Evolutionary conservation across 2,329 filamentous ascomycete species (phyloP).

Genomic region (Trichoderma sp.): DNA sequence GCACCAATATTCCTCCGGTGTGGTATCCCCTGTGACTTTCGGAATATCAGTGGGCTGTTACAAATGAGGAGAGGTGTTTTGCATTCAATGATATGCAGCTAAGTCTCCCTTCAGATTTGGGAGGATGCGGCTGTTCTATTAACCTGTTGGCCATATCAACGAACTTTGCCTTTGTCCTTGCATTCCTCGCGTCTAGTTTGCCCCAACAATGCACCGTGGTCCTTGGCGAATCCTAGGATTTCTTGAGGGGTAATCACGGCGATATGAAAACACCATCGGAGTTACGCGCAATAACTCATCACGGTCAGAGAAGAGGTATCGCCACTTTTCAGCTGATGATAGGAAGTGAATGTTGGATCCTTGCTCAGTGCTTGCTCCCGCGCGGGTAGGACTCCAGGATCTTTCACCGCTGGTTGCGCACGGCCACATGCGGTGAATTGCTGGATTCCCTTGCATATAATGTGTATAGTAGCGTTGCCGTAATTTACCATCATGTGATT

Average conservation of each 20-base stretch:
- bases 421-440: neutral
- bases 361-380: neutral
- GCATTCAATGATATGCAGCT: neutral
- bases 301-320: neutral
- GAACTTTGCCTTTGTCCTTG: neutral
- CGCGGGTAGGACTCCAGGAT: neutral
- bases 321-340: neutral
- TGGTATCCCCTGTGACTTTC: neutral
- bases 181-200: neutral
- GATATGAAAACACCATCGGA: neutral
- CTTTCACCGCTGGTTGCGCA: constrained; percentile 1
- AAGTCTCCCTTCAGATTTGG: neutral
- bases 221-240: neutral
- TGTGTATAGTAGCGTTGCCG: neutral
- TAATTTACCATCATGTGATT: neutral
- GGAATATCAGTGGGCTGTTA: neutral
- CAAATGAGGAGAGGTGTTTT: neutral
- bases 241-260: neutral
- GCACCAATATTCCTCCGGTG: neutral
- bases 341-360: neutral
- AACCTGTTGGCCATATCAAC: neutral
- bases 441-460: neutral
- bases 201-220: neutral
- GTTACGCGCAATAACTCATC: neutral
- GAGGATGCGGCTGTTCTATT: neutral